Conservation (phyloP, 345 rosid species). For the Citrus cavaleriei region DNA sequence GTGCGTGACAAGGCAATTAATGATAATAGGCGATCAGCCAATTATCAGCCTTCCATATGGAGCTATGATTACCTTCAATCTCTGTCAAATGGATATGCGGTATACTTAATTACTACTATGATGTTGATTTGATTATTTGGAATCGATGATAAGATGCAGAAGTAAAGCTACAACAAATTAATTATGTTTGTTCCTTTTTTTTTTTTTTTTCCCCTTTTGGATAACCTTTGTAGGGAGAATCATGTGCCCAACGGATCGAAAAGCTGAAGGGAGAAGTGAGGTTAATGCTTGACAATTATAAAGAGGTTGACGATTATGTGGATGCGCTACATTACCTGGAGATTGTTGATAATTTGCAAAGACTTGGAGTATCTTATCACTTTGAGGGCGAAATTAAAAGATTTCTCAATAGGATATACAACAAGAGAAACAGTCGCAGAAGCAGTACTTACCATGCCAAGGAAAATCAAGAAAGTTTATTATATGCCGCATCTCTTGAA, state of each 20-base stretch:
- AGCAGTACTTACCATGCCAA: neutral
- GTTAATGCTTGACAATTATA: neutral
- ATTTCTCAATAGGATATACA: slow-evolving; percentile 2
- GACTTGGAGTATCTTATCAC: slow-evolving; percentile 37
- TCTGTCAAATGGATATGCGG: slow-evolving; percentile 16
- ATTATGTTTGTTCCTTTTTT: neutral
- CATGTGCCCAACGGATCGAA: neutral
- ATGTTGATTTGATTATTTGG: neutral
- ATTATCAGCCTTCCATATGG: slow-evolving; percentile 35
- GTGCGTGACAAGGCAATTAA: too few relatives aligned
- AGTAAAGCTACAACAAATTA: neutral
- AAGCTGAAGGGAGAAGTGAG: slow-evolving; percentile 8
- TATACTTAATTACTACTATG: neutral
- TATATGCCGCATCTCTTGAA: slow-evolving; percentile 25
- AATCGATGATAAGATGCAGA: too few relatives aligned
- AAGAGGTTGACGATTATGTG: neutral
- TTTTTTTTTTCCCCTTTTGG: fast-evolving
- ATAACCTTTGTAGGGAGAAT: slow-evolving; percentile 9
- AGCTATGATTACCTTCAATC: slow-evolving; percentile 30
- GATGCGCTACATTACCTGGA: slow-evolving; percentile 19
- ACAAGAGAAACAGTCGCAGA: neutral
- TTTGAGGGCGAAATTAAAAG: slow-evolving; percentile 20
- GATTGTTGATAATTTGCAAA: slow-evolving; percentile 28
- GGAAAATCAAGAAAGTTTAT: slow-evolving; percentile 10
- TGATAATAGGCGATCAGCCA: slow-evolving; percentile 25